Evolutionary conservation across 345 rosid genomes (phyloP).

Genomic region (Brassica juncea): DNA sequence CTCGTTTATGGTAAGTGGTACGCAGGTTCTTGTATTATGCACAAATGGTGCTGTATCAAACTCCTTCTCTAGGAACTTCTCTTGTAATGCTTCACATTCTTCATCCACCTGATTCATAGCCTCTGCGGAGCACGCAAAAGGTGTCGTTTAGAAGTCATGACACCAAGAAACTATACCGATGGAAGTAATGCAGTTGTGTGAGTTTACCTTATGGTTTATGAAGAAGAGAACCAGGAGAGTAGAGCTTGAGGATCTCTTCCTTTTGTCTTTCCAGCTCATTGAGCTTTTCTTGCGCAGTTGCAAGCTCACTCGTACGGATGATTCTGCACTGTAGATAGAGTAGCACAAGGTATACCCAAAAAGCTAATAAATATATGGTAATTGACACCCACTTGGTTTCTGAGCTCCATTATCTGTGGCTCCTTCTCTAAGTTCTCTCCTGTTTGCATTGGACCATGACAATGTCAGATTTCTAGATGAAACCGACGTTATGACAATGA

Average conservation of each 20-base stretch:
- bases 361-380: not conserved
- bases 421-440: slow-evolving; percentile 83
- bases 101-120: slow-evolving; percentile 68
- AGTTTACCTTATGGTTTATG: slow-evolving; percentile 72
- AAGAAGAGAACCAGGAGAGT: slow-evolving; percentile 68
- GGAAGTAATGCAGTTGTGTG: not conserved
- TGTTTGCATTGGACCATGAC: slow-evolving; percentile 36
- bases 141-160: not conserved
- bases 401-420: slow-evolving; percentile 77
- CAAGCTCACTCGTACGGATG: too few species aligned
- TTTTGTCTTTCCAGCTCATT: slow-evolving; percentile 75
- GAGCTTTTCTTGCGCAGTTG: slow-evolving; percentile 74
- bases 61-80: slow-evolving; percentile 68
- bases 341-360: slow-evolving; percentile 14
- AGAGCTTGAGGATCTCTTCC: slow-evolving; percentile 67
- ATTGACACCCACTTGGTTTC: slow-evolving; percentile 58
- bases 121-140: slow-evolving; percentile 45
- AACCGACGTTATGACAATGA: not conserved
- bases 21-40: slow-evolving; percentile 82
- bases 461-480: not conserved
- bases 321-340: too few species aligned
- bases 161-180: not conserved
- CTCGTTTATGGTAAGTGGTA: slow-evolving; percentile 66
- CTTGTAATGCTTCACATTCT: slow-evolving; percentile 70
- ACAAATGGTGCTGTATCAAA: slow-evolving; percentile 61